Evolutionary conservation across 108 stramenopile species (phyloP).

Genomic region (Licmophora abbreviata): DNA sequence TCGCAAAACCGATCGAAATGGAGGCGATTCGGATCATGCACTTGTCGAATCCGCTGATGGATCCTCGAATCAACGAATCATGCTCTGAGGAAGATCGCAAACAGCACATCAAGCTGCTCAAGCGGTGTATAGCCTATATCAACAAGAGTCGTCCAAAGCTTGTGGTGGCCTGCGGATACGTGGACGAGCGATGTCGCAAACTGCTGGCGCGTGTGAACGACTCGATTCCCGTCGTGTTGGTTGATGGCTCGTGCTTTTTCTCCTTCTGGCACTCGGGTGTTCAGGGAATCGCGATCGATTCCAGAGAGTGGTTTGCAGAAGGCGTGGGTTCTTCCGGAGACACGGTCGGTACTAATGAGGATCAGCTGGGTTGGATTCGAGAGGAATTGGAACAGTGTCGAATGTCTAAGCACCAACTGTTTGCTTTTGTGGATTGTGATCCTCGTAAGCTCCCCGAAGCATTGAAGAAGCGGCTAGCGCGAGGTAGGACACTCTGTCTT

Average conservation of each 20-base stretch:
- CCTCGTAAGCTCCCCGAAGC: conserved; percentile 36
- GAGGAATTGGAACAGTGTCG: conserved; percentile 78
- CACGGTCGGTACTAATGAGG: not conserved
- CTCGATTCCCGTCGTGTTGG: conserved; percentile 66
- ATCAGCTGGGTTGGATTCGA: conserved; percentile 38
- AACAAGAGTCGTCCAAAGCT: conserved; percentile 71
- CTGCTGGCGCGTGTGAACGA: conserved; percentile 68
- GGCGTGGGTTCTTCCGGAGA: not conserved
- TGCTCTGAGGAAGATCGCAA: conserved; percentile 37
- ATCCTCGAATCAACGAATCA: conserved; percentile 9
- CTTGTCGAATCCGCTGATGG: conserved; percentile 53
- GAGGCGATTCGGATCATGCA: conserved; percentile 43
- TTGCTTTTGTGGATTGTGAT: conserved; percentile 68
- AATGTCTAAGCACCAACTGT: conserved; percentile 60
- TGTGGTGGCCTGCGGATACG: conserved; percentile 47
- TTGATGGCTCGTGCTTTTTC: conserved; percentile 55
- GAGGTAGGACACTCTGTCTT: conserved; percentile 38
- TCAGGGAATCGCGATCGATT: conserved; percentile 42
- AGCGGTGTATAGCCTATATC: conserved; percentile 54
- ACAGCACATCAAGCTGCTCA: conserved; percentile 48
- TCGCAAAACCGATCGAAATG: conserved; percentile 24
- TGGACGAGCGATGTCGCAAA: conserved; percentile 53
- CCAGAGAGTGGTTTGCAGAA: conserved; percentile 20
- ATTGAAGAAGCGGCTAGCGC: conserved; percentile 43
- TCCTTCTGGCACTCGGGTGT: conserved; percentile 71